Percentiles rank a stretch among this genome's conserved stretches.
Evolutionary conservation across 2,329 filamentous ascomycete genomes (phyloP).

Genomic region (Colletotrichum camelliae): DNA sequence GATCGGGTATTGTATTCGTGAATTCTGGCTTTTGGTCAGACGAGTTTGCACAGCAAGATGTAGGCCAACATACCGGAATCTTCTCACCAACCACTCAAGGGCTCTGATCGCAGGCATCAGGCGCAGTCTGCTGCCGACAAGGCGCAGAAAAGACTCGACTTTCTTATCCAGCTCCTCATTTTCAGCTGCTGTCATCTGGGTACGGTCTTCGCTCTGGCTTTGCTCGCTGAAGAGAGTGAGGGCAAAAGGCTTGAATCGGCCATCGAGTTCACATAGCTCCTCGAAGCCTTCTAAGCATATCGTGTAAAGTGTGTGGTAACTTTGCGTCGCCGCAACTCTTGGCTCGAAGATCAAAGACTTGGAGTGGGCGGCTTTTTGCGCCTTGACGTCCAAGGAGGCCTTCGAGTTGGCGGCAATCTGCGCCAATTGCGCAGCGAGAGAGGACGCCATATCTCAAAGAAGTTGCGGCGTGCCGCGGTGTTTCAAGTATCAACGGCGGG

Average conservation of each 20-base stretch:
- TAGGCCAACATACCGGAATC: constrained; percentile 72
- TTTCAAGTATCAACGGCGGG: constrained; percentile 23
- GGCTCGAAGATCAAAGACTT: constrained; percentile 95
- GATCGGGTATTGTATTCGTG: constrained; percentile 88
- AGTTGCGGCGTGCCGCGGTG: constrained; percentile 20
- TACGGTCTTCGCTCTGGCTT: constrained; percentile 87
- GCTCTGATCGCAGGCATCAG: constrained; percentile 89
- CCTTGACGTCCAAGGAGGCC: constrained; percentile 89
- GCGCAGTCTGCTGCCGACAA: constrained; percentile 77
- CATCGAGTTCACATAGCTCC: constrained; percentile 87
- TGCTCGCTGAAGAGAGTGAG: constrained; percentile 90
- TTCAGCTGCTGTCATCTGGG: constrained; percentile 80
- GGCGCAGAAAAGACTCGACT: constrained; percentile 81
- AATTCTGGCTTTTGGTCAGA: constrained; percentile 59
- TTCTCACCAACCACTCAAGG: constrained; percentile 91
- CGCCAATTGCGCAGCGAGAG: constrained; percentile 92
- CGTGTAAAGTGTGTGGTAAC: constrained; percentile 85
- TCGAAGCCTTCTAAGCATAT: constrained; percentile 90
- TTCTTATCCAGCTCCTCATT: constrained; percentile 82
- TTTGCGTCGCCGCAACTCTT: constrained; percentile 83
- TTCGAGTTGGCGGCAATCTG: constrained; percentile 90
- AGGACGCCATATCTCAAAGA: constrained; percentile 70
- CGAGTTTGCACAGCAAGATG: constrained; percentile 13
- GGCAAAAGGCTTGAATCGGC: constrained; percentile 76
- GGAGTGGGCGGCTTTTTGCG: constrained; percentile 88